Evolutionary conservation across 2,329 filamentous ascomycete genomes (phyloP).

Genomic region (Talaromyces albobiverticillius): DNA sequence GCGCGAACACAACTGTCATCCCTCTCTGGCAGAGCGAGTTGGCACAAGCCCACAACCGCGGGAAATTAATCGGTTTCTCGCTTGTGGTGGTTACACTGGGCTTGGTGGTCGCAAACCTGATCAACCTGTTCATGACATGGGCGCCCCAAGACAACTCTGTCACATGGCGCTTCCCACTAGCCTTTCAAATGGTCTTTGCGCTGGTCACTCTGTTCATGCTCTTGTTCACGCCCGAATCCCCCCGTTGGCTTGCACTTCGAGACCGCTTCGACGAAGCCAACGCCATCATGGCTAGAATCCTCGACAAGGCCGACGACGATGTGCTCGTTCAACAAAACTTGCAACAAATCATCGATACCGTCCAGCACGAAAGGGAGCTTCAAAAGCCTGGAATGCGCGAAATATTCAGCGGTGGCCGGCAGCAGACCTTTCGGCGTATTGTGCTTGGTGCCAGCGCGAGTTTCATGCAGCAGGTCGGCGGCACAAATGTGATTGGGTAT

Average conservation of each 20-base stretch:
- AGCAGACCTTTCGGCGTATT: neutral
- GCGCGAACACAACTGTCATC: conserved; percentile 50
- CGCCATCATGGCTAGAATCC: neutral
- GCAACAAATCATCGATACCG: neutral
- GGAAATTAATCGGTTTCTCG: conserved; percentile 22
- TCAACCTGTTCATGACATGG: conserved; percentile 13
- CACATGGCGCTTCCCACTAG: conserved; percentile 41
- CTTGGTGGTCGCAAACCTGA: conserved; percentile 19
- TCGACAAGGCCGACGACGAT: neutral
- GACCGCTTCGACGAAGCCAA: conserved; percentile 2
- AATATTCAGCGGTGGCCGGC: neutral
- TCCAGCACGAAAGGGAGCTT: neutral
- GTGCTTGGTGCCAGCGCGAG: neutral
- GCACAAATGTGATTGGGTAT: neutral
- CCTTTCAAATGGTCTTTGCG: conserved; percentile 44
- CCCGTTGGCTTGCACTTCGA: conserved; percentile 27
- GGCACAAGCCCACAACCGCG: conserved; percentile 40
- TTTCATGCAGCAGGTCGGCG: conserved; percentile 5
- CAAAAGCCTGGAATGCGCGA: neutral
- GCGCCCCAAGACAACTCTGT: neutral
- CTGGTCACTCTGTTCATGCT: conserved; percentile 24
- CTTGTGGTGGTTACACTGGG: conserved; percentile 20
- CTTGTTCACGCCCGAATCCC: conserved; percentile 35
- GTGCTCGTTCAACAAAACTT: neutral
- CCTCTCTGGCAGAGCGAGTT: conserved; percentile 45